Evolutionary conservation across 2,329 filamentous ascomycete genomes (phyloP).

Genomic region (Pyrenochaeta sp.): DNA sequence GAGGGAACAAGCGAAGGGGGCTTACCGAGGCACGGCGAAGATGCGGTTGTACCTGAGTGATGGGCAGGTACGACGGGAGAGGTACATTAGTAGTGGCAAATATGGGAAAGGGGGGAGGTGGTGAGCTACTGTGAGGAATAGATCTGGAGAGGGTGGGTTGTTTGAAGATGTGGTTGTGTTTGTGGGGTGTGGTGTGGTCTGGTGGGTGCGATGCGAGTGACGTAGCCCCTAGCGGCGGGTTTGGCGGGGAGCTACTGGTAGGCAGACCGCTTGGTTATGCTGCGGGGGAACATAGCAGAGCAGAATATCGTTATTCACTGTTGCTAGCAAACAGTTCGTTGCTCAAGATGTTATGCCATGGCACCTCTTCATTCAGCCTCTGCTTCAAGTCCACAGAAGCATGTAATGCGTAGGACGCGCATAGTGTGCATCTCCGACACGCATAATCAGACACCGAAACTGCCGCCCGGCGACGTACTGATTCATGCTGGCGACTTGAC

Average conservation of each 20-base stretch:
- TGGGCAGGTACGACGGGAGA: constrained; percentile 1
- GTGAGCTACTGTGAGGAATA: background rate
- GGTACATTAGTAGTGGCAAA: background rate
- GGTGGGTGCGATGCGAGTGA: too few species aligned
- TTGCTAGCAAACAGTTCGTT: background rate
- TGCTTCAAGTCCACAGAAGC: background rate
- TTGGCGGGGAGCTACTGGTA: too few species aligned
- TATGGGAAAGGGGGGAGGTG: too few species aligned
- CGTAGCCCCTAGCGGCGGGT: too few species aligned
- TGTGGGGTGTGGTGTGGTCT: too few species aligned
- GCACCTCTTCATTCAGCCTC: background rate
- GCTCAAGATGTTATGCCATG: background rate
- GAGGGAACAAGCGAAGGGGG: background rate
- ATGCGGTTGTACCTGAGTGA: constrained; percentile 2
- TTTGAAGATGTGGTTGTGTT: too few species aligned
- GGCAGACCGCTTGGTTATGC: too few species aligned
- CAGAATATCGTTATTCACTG: too few species aligned
- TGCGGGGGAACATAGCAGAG: too few species aligned
- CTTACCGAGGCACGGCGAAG: background rate
- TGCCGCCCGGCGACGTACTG: constrained; percentile 76
- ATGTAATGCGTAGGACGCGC: constrained; percentile 57
- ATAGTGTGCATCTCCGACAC: constrained; percentile 82
- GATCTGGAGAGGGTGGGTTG: too few species aligned
- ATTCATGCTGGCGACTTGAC: constrained; percentile 81
- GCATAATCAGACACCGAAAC: constrained; percentile 70